Conservation (phyloP, 495 filamentous ascomycete species). For the Penicillium paxilli region DNA sequence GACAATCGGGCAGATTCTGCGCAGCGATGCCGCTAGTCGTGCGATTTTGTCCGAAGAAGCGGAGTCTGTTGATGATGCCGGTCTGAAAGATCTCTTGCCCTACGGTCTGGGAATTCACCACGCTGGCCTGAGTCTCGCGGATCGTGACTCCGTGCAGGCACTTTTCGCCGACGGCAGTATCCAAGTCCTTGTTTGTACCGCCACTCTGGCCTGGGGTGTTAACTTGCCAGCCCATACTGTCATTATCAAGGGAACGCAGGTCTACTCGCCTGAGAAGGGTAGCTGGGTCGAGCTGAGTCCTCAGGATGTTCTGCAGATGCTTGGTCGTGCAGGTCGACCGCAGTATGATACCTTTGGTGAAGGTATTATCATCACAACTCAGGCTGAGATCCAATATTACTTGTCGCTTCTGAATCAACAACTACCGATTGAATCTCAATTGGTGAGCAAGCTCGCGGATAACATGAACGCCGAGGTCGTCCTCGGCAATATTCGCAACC, state of each 20-base stretch:
- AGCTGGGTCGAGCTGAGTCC: constrained; percentile 98
- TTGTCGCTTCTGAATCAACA: constrained; percentile 95
- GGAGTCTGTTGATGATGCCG: constrained; percentile 76
- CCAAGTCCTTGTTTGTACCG: constrained; percentile 95
- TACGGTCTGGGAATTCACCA: constrained; percentile 99
- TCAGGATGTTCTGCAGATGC: constrained; percentile 98
- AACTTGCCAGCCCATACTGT: constrained; percentile 97
- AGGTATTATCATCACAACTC: constrained; percentile 97
- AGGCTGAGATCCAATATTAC: constrained; percentile 94
- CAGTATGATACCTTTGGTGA: constrained; percentile 98
- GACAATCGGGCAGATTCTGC: constrained; percentile 93
- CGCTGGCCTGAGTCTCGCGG: constrained; percentile 89
- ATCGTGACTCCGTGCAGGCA: constrained; percentile 92
- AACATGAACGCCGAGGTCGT: constrained; percentile 98
- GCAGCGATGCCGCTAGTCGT: constrained; percentile 87
- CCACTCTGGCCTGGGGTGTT: constrained; percentile 97
- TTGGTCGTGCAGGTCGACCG: constrained; percentile 92
- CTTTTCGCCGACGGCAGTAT: constrained; percentile 88
- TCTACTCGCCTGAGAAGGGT: constrained; percentile 98
- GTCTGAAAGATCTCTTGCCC: constrained; percentile 91
- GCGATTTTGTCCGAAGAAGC: constrained; percentile 86
- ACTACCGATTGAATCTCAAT: constrained; percentile 94
- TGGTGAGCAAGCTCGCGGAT: constrained; percentile 89
- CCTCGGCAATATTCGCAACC: constrained; percentile 86
- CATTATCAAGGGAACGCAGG: constrained; percentile 95